Evolutionary conservation across 78 protist species (phyloP), one percentile per base, ranked within the genome.

Genomic region (Dictyostelium citrinum): DNA sequence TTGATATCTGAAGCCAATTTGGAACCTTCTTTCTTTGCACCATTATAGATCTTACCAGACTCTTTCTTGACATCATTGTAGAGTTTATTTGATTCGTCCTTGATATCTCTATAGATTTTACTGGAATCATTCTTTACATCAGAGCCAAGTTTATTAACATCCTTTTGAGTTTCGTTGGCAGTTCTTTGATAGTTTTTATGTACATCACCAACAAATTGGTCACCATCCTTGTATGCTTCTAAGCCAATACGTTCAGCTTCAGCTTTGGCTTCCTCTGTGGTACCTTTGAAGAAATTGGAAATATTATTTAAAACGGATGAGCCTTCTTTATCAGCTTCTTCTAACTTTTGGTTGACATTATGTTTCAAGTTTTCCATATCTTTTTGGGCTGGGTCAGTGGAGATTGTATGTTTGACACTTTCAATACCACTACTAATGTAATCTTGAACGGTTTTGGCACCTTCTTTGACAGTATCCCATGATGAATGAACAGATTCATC

Each of bases 241-340:
- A 33, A 5, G 2, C 41, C 70, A 1, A 61, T 29, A 51, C 45
- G 64, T 5, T 82, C n/a, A 74, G 45, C 90, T 33, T 82, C 90
- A 10, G 24, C 39, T 61, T 35, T 81, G 27, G 68, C 20, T 41
- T 81, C 71, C n/a, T 81, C 77, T 7, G 51, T 55, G 35, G 92
- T 43, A 17, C 75, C 72, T 20, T 24, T 76, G 35, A 85, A 58
- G 83, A 85, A 80, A 45, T 75, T 46, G n/a, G 75, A 35, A 22
- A 80, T 80, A 12, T 70, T 46, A 20, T 31, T n/a, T 5, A 80
- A 9, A 39, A 80, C 17, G 6, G 72, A 68, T 10, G 10, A 9
- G n/a, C 67, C 24, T 58, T 80, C 74, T 24, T 41, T 39, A 3
- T 74, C 55, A 10, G 81, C 55, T 5, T 46, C 60, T 4, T 78